Evolutionary conservation across 1,284 basidiomycete genomes (phyloP), one percentile per base, ranked within the genome.

Genomic region (Pseudozyma thailandica): DNA sequence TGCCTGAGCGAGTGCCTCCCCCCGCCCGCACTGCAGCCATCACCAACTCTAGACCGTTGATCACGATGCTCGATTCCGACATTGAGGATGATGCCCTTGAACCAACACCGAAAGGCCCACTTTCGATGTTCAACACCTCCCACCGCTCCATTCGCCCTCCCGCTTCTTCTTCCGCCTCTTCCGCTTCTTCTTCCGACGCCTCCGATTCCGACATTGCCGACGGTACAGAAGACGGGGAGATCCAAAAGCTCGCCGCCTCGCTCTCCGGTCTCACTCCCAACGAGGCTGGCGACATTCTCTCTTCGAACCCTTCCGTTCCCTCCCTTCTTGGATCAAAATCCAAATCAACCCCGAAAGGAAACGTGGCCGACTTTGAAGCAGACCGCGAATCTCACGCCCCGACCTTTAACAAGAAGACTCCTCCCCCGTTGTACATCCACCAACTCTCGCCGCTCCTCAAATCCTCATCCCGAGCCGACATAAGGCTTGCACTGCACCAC

Each of bases 381-480:
- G 33, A 57, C 37, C 38, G 42, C 15, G 65, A 72, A 43, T 45
- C 65, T 2, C 63, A 69, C 48, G 56, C 68, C 2, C 68, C 74
- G 18, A 45, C 45, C n/a, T 54, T 64, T 15, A 62, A 64, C 7
- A 63, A 70, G n/a, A 52, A 72, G 7, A 73, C 74, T 8, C 53
- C 69, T 0, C 51, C 76, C 6, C 84, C 84, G 0, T 79, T 85
- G 6, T 85, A 85, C 64, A 65, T 85, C 8, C 49, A 74, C 12
- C 83, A 85, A 52, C 74, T 85, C 3, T 53, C 69, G 6, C 75
- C 80, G 3, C 75, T 84, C 13, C 72, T 84, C 21, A 71, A 77
- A 39, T 69, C 74, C 9, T 68, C 59, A 4, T 57, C 63, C 16
- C 54, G 72, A 7, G 12, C 45, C 1, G 46, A 50, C 2, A 71